Evolutionary conservation across 768 basidiomycete genomes (phyloP).

Genomic region (Rhodocollybia butyracea): DNA sequence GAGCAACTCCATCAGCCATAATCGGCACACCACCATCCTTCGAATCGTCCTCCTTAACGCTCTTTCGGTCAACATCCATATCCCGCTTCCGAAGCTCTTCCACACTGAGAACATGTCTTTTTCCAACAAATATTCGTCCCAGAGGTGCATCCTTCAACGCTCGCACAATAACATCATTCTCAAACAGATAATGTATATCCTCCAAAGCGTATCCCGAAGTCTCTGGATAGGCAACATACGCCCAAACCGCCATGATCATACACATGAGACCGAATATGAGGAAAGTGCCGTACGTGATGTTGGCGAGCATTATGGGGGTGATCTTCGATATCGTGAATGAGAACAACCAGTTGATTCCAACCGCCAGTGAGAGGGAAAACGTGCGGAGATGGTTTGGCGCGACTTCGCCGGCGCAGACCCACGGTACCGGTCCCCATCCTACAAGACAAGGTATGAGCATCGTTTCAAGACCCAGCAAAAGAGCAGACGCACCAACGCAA

Average conservation of each 20-base stretch:
- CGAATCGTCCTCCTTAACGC: neutral
- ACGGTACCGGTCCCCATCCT: slow-evolving; percentile 29
- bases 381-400: slow-evolving; percentile 43
- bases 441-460: neutral
- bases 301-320: slow-evolving; percentile 13
- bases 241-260: slow-evolving; percentile 38
- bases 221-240: slow-evolving; percentile 44
- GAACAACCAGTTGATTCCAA: slow-evolving; percentile 44
- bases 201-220: slow-evolving; percentile 44
- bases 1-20: neutral
- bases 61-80: neutral
- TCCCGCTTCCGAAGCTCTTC: slow-evolving; percentile 16
- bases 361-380: slow-evolving; percentile 31
- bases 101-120: slow-evolving; percentile 18
- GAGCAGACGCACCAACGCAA: slow-evolving; percentile 38
- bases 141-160: slow-evolving; percentile 40
- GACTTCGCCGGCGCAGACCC: slow-evolving; percentile 38
- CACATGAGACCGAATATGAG: slow-evolving; percentile 40
- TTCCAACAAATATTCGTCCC: slow-evolving; percentile 20
- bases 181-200: slow-evolving; percentile 43
- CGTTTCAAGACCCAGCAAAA: slow-evolving; percentile 18
- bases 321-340: slow-evolving; percentile 41
- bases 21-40: neutral
- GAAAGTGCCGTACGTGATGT: slow-evolving; percentile 37
- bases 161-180: slow-evolving; percentile 31